phyloP scores from a whole-genome alignment of 306 rosid genomes.

The Lathyrus tuberosus region DNA sequence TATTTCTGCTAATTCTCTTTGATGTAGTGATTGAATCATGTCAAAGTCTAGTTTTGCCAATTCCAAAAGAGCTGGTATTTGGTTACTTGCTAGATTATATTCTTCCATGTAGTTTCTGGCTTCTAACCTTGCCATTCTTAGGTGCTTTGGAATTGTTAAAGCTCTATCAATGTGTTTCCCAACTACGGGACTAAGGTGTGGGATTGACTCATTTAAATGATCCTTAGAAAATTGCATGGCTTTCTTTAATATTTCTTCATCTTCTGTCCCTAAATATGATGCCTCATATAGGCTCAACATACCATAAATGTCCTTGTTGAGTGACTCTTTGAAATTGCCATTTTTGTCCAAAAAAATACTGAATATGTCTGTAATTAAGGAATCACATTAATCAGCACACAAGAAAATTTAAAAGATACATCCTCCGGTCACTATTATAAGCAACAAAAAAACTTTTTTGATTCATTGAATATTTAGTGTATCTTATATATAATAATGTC shows the following conservation, averaged over 20 bases:
- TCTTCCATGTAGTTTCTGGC: conserved; percentile 44
- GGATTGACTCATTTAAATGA: conserved; percentile 31
- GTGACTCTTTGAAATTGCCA: conserved; percentile 46
- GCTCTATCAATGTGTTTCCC: not conserved
- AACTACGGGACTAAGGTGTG: conserved; percentile 24
- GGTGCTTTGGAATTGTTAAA: conserved; percentile 49
- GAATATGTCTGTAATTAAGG: conserved; percentile 34
- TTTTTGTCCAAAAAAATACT: conserved; percentile 38
- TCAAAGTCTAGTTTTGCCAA: conserved; percentile 44
- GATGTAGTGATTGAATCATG: conserved; percentile 43
- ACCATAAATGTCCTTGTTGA: conserved; percentile 39
- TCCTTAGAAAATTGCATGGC: conserved; percentile 47
- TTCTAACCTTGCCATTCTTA: conserved; percentile 50
- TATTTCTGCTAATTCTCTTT: conserved; percentile 50
- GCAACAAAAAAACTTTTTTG: no score
- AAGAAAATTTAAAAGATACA: not conserved
- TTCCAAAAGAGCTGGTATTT: conserved; percentile 32
- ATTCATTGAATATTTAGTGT: no score
- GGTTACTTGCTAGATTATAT: conserved; percentile 21
- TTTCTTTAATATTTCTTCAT: conserved; percentile 34
- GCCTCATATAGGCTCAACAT: conserved; percentile 50
- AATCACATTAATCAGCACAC: not conserved
- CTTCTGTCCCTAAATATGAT: conserved; percentile 43
- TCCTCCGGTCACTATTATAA: no score
- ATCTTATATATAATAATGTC: no score